Base-by-base conservation (phyloP, 2,329 filamentous ascomycete genomes). In the Xylariaceae sp. region DNA sequence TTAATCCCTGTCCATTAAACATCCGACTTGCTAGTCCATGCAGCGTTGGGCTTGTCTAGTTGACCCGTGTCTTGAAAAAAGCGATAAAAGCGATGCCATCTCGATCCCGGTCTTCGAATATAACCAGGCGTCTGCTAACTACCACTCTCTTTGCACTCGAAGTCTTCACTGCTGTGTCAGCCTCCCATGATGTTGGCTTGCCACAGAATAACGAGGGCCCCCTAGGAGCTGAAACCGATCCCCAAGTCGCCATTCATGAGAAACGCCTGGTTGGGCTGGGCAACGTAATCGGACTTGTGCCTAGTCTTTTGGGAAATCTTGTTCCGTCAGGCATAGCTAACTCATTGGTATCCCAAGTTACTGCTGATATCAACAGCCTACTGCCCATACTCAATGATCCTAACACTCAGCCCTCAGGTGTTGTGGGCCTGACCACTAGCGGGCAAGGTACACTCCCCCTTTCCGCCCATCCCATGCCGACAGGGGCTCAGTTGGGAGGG, bases 51-150 rank as follows among this genome's bases (percentile, higher is more conserved):
- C 31, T 41, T 50, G 8, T 42, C 41, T 3, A 8, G 45, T 35
- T 29, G 27, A n/a, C 27, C 19, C 31, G 43, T 46, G 26, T 31
- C 19, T 30, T 31, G n/a, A 30, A 47, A 42, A 3, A 45, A 12
- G 43, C n/a, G 43, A 48, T 5, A 49, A 43, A 43, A 51, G 58
- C 50, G 48, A 64, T 65, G 62, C 50, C 55, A 47, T 53, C 49
- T 19, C 51, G 51, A 30, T 58, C 52, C 40, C 56, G 54, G 4
- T 61, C 56, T 43, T 51, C 55, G 26, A 46, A 57, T 8, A 45
- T 63, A 49, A 52, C 52, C 54, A 62, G 58, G 51, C 52, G 57
- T 9, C 46, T 67, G 2, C 48, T 64, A 19, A 39, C 60, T 35
- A 46, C 57, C 19, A 44, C 53, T 35, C 29, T 64, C 34, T 59